Base-by-base conservation (phyloP, 2,329 filamentous ascomycete genomes). In the Ceratocystis variospora region DNA sequence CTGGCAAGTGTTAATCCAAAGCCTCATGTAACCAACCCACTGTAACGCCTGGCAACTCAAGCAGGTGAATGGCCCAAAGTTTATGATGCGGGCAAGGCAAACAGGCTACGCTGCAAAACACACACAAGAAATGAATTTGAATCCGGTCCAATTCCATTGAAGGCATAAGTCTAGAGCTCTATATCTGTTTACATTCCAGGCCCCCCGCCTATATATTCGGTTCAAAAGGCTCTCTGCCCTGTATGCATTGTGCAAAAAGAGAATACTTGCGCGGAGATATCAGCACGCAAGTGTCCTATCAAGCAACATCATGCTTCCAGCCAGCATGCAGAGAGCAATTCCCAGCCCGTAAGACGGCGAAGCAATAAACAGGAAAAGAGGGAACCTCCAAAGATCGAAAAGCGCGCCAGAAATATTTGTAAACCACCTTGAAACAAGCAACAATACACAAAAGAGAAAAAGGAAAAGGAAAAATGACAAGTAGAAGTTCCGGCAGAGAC, bases 151-250 rank as follows among this genome's bases (percentile, higher is more conserved):
- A 7, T 59, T 59, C 55, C 55, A 59, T 59, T 59, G 55, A 59
- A 59, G 55, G 55, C n/a, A 59, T 19, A 33, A 59, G 31, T 59
- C 55, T 59, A 59, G 55, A 59, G 55, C 55, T 59, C 55, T 59
- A 59, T 37, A 31, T 33, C 25, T 59, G 55, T 59, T 59, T 59
- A 59, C 25, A 59, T 41, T 59, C 55, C 55, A 33, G 55, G 55
- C 55, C 31, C 55, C 33, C 55, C 55, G 55, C 19, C 55, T 19
- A 59, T 10, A 15, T 8, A 31, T 37, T n/a, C 28, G 55, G 55
- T 59, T 59, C 15, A 59, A 59, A 37, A 59, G 31, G 15, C 48
- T 59, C 53, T 31, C 55, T 59, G 55, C 55, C 31, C 12, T 59
- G 55, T 59, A 37, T 59, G 55, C 55, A 59, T 59, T 17, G 12